Conservation (phyloP, 2,329 filamentous ascomycete species). For the Arthrobotrys pseudoclavata region DNA sequence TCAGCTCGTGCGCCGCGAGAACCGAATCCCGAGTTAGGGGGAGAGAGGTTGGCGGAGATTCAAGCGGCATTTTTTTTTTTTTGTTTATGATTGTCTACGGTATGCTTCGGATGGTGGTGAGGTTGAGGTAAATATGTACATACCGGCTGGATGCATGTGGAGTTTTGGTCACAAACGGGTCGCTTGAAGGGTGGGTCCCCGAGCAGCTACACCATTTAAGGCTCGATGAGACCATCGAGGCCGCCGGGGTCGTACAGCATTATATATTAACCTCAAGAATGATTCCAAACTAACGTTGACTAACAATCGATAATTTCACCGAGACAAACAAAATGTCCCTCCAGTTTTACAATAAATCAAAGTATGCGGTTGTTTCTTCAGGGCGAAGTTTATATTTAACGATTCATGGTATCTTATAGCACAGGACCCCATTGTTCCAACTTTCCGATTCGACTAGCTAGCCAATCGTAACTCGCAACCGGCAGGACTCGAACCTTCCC, state of each 20-base stretch:
- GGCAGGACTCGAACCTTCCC: too few species aligned
- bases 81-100: neutral
- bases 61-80: slow-evolving; percentile 42
- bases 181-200: slow-evolving; percentile 6
- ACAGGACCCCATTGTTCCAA: neutral
- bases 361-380: too few species aligned
- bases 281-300: neutral
- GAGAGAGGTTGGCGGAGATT: slow-evolving; percentile 65
- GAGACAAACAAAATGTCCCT: too few species aligned
- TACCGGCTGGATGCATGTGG: neutral
- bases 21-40: slow-evolving; percentile 82
- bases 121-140: neutral
- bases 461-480: too few species aligned
- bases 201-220: slow-evolving; percentile 19
- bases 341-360: too few species aligned
- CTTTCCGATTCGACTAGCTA: neutral
- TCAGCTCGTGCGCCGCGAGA: slow-evolving; percentile 77
- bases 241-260: slow-evolving; percentile 1
- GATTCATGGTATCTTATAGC: neutral
- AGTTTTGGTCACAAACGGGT: slow-evolving; percentile 2
- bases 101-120: neutral
- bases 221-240: slow-evolving; percentile 6
- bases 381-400: neutral
- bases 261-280: neutral
- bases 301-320: neutral